Base-by-base conservation (phyloP, 768 basidiomycete species). In the Sporobolomyces phaffii region DNA sequence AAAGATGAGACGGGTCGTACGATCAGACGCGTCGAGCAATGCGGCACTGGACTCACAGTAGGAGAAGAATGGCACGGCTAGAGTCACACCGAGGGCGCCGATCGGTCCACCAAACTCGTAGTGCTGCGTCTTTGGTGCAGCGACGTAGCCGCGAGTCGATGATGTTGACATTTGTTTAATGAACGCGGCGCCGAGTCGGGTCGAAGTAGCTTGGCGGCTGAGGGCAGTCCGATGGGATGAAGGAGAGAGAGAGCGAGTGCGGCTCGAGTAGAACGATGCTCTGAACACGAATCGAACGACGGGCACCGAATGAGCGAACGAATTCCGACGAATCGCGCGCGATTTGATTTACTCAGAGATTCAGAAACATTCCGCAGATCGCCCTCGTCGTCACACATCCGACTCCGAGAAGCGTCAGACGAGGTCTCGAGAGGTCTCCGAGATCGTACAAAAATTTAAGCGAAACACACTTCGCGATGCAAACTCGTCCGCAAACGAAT, bases 51-150 rank as follows among this genome's bases (percentile, higher is more conserved):
- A 87, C 90, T 77, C 84, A 90, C 62, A 93, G 74, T 93, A 92
- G 17, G 84, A 81, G 72, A 84, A 77, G 73, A 83, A 73, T 7
- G 91, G 90, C 15, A 91, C 87, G 18, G 83, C 82, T 45, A 90
- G 56, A 3, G 85, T 84, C 72, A 93, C 72, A 31, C 61, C 51
- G n/a, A 75, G 38, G 0, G 91, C 88, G 5, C 90, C 90, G 6
- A 82, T 83, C 5, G 90, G 89, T 0, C 90, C 90, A 49, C 89
- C 76, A 75, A 93, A 93, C 75, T 93, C 91, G 77, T 87, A 91
- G 47, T 80, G 76, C 0, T 80, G 84, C 38, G 90, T 87, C 57
- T 81, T 82, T 0, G 89, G 89, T 22, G 66, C 61, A 7, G 72
- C 45, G 7, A 57, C 54, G 64, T 69, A 68, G 28, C 40, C 43